A percentile compares a stretch with the other conserved stretches of the same genome.
phyloP scores from a whole-genome alignment of 2,329 filamentous ascomycete genomes.

The Rhynchosporium secalis region DNA sequence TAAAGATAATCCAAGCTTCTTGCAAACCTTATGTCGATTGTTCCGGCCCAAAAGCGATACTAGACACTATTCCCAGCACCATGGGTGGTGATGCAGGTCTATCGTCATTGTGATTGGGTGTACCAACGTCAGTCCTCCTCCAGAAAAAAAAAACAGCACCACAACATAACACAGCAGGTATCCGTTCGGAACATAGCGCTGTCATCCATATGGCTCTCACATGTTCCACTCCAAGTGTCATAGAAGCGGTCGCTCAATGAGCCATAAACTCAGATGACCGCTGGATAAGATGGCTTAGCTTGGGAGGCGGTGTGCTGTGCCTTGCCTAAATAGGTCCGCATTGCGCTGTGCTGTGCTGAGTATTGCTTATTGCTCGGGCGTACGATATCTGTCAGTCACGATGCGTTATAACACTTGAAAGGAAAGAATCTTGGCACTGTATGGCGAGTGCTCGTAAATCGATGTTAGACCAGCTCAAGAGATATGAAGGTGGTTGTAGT shows the following conservation, averaged over 20 bases:
- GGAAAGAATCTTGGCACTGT: no score
- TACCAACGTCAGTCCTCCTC: conserved; percentile 1
- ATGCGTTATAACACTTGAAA: background rate
- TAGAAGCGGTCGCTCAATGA: conserved; percentile 16
- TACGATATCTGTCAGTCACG: background rate
- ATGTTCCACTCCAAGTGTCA: conserved; percentile 7
- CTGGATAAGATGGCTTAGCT: conserved; percentile 4
- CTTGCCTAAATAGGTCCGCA: background rate
- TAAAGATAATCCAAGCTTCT: background rate
- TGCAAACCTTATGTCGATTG: background rate
- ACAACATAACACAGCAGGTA: background rate
- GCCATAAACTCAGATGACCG: background rate
- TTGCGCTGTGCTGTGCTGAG: background rate
- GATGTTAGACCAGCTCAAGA: background rate
- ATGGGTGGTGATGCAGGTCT: background rate
- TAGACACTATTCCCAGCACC: conserved; percentile 2
- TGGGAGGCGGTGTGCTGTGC: conserved; percentile 5
- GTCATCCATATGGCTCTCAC: conserved; percentile 1
- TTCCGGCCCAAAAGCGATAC: background rate
- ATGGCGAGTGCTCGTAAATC: no score
- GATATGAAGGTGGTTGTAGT: no score
- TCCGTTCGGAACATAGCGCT: background rate
- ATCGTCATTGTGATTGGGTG: background rate
- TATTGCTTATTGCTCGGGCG: background rate
- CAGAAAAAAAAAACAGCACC: background rate